Conservation (phyloP, 2,329 filamentous ascomycete genomes). For the Fusarium sp. region DNA sequence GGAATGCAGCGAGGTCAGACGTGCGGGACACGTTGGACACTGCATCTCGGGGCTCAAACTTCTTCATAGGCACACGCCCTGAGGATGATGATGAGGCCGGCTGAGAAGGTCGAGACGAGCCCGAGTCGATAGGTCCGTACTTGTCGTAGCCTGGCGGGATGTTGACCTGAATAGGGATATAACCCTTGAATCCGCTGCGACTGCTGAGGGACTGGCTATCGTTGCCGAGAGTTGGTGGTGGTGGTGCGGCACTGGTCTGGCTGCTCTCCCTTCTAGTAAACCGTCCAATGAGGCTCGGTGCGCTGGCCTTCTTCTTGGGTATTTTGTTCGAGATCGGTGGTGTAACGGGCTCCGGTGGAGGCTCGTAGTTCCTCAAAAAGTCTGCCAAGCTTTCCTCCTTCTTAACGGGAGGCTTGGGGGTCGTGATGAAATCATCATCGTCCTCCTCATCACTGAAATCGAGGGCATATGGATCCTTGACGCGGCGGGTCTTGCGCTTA, state of each 20-base stretch:
- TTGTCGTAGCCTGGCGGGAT: constrained; percentile 60
- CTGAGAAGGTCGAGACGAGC: constrained; percentile 33
- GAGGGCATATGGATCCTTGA: constrained; percentile 93
- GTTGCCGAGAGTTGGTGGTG: constrained; percentile 42
- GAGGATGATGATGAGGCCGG: constrained; percentile 44
- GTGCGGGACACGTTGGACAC: constrained; percentile 65
- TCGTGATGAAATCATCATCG: constrained; percentile 58
- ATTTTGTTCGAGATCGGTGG: constrained; percentile 50
- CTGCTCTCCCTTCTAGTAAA: constrained; percentile 59
- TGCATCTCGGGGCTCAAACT: constrained; percentile 68
- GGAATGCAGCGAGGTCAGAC: constrained; percentile 78
- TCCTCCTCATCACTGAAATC: constrained; percentile 79
- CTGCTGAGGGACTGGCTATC: constrained; percentile 54
- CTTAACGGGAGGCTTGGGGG: constrained; percentile 53
- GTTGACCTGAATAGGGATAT: constrained; percentile 66
- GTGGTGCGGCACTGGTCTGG: constrained; percentile 39
- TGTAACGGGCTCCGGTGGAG: constrained; percentile 65
- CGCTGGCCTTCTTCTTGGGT: constrained; percentile 74
- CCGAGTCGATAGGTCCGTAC: constrained; percentile 49
- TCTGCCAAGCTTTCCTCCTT: constrained; percentile 79
- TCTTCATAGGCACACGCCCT: constrained; percentile 65
- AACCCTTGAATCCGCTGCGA: constrained; percentile 54
- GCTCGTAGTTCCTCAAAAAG: constrained; percentile 77
- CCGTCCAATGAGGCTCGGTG: constrained; percentile 71
- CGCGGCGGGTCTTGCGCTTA: constrained; percentile 79